phyloP scores from a whole-genome alignment of 2,329 filamentous ascomycete genomes.

The Diaporthe sp. region DNA sequence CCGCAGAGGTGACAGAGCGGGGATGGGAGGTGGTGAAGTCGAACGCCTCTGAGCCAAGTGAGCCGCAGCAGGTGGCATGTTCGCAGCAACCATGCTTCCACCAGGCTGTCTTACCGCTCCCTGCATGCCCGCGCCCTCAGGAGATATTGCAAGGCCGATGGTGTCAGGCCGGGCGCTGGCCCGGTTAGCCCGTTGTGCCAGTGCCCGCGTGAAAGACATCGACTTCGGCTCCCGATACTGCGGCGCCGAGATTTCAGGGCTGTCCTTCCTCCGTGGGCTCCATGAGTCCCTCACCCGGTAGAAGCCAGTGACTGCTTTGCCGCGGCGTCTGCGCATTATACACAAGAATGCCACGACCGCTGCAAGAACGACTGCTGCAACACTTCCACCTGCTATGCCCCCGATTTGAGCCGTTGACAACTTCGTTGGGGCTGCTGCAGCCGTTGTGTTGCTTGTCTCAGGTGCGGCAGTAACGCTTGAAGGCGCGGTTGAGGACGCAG shows the following conservation, averaged over 20 bases:
- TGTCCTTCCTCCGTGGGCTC: constrained; percentile 46
- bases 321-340: constrained; percentile 21
- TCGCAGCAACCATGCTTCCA: constrained; percentile 36
- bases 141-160: constrained; percentile 61
- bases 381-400: constrained; percentile 69
- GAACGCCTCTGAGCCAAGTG: background rate
- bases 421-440: constrained; percentile 14
- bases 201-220: constrained; percentile 42
- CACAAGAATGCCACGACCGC: constrained; percentile 51
- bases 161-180: constrained; percentile 49
- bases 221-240: constrained; percentile 47
- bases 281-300: constrained; percentile 53
- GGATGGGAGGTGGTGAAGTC: constrained; percentile 24
- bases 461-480: constrained; percentile 1
- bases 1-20: constrained; percentile 33
- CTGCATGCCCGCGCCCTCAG: constrained; percentile 41
- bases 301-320: constrained; percentile 45
- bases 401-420: constrained; percentile 62
- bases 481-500: constrained; percentile 25
- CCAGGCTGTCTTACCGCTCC: constrained; percentile 25
- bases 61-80: constrained; percentile 1
- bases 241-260: constrained; percentile 58
- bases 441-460: constrained; percentile 14
- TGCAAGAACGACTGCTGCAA: constrained; percentile 62
- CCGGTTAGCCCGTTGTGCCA: constrained; percentile 44